A percentile compares a stretch with the other conserved stretches of the same genome.
Conservation (phyloP, 2,329 filamentous ascomycete genomes). For the Alternaria sp. region DNA sequence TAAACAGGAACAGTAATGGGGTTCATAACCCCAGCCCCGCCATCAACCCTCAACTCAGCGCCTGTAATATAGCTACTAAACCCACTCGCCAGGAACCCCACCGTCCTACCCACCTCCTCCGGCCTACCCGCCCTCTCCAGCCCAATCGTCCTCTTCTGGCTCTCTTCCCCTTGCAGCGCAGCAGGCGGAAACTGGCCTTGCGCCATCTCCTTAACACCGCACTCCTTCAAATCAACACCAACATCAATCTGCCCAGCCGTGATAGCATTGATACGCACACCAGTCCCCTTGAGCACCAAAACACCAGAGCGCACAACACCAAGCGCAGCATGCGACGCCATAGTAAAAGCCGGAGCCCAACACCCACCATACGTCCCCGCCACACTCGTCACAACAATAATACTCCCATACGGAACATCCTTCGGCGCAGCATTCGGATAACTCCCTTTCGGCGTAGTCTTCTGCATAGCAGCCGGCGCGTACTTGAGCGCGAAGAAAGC, state of each 20-base stretch:
- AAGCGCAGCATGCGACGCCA: conserved; percentile 65
- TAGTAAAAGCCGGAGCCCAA: conserved; percentile 67
- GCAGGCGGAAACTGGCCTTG: conserved; percentile 62
- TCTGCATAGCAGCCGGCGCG: conserved; percentile 67
- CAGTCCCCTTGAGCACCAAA: conserved; percentile 62
- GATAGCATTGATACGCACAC: conserved; percentile 65
- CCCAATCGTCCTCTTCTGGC: conserved; percentile 60
- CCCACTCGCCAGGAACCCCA: conserved; percentile 67
- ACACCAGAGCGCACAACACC: conserved; percentile 67
- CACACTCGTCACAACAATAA: conserved; percentile 66
- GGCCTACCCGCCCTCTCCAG: conserved; percentile 64
- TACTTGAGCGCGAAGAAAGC: conserved; percentile 71
- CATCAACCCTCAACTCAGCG: conserved; percentile 67
- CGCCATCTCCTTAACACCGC: conserved; percentile 50
- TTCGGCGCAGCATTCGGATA: conserved; percentile 69
- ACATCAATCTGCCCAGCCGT: conserved; percentile 56
- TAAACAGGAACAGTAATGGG: conserved; percentile 47
- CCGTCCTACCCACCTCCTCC: conserved; percentile 65
- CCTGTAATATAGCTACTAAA: conserved; percentile 69
- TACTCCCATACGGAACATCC: conserved; percentile 65
- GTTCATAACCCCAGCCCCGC: conserved; percentile 58
- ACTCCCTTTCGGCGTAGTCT: conserved; percentile 60
- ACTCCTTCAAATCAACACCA: conserved; percentile 54
- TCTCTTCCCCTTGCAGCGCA: conserved; percentile 57
- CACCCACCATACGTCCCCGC: conserved; percentile 64